Evolutionary conservation across 169 alveolate genomes (phyloP), one percentile per base, ranked within the genome.

Genomic region (Plasmodium inui): DNA sequence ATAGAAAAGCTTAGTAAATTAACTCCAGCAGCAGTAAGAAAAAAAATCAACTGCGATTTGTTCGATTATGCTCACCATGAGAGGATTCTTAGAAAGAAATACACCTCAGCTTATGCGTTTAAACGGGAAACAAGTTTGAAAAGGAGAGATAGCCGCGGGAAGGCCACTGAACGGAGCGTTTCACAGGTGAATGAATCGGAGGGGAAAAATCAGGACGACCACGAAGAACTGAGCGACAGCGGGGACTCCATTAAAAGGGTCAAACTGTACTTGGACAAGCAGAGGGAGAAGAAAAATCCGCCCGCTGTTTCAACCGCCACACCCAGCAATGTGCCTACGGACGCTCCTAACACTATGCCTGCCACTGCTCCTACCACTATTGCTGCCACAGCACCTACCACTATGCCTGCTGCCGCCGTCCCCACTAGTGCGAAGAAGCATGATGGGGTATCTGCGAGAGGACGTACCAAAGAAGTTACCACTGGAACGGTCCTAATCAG

Each of bases 61-160:
- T 88, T 57, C 44, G 39, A 76, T 61, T 57, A 39, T 88, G 55
- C 57, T 12, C 82, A 88, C 17, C 94, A 88, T 19, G 79, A 88
- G 70, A 88, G 53, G 26, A 26, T 88, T 32, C 44, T 88, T 2
- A 88, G 78, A 12, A 88, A 88, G 41, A 88, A 88, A 22, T 88
- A 88, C 44, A 55, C 82, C 50, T 88, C 94, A 14, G 74, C 94
- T 26, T 88, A 88, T 79, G 89, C 86, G 19, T 79, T 55, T 19
- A 79, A 78, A 88, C 61, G 71, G 37, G 72, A 39, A 5, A n/a
- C 12, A 32, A 14, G 55, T 41, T 14, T 70, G 50, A 19, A 26
- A 4, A 57, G 78, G 32, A 57, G 22, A 19, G 30, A 19, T 9
- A 44, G 17, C 19, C 22, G 67, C 5, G 41, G 28, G 7, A 86